Percentiles rank a stretch among this genome's conserved stretches.
phyloP scores from a whole-genome alignment of 2,329 filamentous ascomycete genomes.

The Cytospora schulzeri region DNA sequence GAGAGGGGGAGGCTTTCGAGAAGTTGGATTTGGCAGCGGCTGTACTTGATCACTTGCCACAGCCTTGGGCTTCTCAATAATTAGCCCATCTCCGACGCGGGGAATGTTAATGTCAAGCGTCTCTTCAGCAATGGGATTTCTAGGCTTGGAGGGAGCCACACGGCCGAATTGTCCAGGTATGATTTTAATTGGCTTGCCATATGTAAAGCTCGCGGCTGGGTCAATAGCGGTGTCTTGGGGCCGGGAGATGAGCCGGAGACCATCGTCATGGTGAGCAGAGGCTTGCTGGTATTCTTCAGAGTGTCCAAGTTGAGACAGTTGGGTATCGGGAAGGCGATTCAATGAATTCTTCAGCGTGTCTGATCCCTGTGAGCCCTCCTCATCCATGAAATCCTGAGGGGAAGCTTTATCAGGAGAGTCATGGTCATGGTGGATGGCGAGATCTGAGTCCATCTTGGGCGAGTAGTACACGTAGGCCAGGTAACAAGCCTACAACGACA shows the following conservation, averaged over 20 bases:
- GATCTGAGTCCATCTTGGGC: slow-evolving; percentile 11
- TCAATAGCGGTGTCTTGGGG: slow-evolving; percentile 9
- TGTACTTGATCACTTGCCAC: background rate
- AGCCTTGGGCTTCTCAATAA: background rate
- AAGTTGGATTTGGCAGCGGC: background rate
- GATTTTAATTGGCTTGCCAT: slow-evolving; percentile 12
- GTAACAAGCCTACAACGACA: background rate
- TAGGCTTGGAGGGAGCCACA: background rate
- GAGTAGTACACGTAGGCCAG: background rate
- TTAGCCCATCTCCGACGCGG: background rate
- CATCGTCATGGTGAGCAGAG: background rate
- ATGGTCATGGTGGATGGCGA: background rate
- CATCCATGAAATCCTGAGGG: background rate
- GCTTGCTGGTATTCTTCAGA: background rate
- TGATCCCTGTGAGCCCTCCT: slow-evolving; percentile 10
- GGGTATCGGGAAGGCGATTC: slow-evolving; percentile 7
- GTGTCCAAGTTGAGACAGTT: background rate
- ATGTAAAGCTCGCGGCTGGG: slow-evolving; percentile 19
- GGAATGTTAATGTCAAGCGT: background rate
- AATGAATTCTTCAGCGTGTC: slow-evolving; percentile 4
- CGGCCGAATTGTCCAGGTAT: slow-evolving; percentile 20
- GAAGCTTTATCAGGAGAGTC: background rate
- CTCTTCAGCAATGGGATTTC: background rate
- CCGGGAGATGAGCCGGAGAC: slow-evolving; percentile 13
- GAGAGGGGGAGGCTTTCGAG: slow-evolving; percentile 4